Evolutionary conservation across 805 yeast species (phyloP), one percentile per base, ranked within the genome.

Genomic region (Metschnikowia henanensis): DNA sequence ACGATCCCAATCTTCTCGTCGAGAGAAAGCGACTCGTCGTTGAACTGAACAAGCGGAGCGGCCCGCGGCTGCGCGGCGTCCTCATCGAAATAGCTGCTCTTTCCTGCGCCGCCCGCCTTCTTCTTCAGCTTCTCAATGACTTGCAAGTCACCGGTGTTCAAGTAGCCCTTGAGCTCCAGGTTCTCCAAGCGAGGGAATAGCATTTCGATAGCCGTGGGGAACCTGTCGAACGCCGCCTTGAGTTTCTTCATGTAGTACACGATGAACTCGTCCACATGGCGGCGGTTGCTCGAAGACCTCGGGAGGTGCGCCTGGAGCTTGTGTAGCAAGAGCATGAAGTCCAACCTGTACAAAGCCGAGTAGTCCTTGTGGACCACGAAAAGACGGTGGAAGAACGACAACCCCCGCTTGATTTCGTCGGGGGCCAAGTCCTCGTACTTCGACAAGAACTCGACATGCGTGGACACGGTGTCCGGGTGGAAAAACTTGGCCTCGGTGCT

Each of bases 371-470:
- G 73, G 2, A 64, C 55, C 37, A 84, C 81, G 51, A 89, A 80
- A 1, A 88, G 63, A 23, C 87, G 70, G 57, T 87, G 88, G 56
- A 90, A 81, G 57, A 79, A 92, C 0, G 84, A 70, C 7, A 94
- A 58, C 9, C 84, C 81, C 37, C 76, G 73, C 51, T 81, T 82
- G 35, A 92, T 65, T 37, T 81, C 83, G 10, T 66, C 72, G 41
- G 80, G 80, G 1, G 75, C 62, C 28, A 91, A 62, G 45, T 88
- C 95, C 39, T 67, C 70, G 58, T 73, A 88, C 47, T 83, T 70
- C 7, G 76, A 65, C 32, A 92, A 69, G 45, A 76, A 79, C 39
- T 74, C 75, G 42, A 87, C 76, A 56, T 84, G 88, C 0, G 89
- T 75, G 34, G 82, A 74, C 2, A 92, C 77, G 1, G 83, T 79